Base-by-base conservation (phyloP, 2,329 filamentous ascomycete species). In the Monilinia vaccinii-corymbosi region DNA sequence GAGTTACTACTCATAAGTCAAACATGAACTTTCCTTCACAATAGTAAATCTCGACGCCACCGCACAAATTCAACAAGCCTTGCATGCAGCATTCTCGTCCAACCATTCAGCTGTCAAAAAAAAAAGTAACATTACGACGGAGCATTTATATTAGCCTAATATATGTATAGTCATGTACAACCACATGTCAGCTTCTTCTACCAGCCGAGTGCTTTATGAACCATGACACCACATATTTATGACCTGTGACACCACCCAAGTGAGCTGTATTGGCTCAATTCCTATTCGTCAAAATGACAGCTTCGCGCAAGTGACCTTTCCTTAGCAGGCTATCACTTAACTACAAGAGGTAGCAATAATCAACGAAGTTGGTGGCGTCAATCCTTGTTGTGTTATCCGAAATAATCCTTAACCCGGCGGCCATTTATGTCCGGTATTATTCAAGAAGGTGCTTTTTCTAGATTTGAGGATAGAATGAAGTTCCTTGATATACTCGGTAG, bases 361-460 rank as follows among this genome's bases (percentile, higher is more conserved):
- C 28, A 50, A 28, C 16, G 4, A 51, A 50, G 3, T 32, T 40
- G n/a, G 34, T 50, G 55, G 18, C 34, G 18, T 51, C 25, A 51
- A 34, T 58, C 28, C 36, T 25, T 36, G 36, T 5, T 44, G 56
- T 44, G 28, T n/a, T 58, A 58, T 47, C 56, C 56, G n/a, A 58
- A 36, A 58, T 51, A 23, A 32, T 52, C n/a, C n/a, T 8, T 7
- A 42, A 23, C 47, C 46, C 46, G 14, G n/a, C 47, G 28, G 44
- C 44, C 18, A 18, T 23, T 44, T 21, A 13, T 13, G 31, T 18
- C 44, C 38, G 28, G 51, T 34, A 44, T 18, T 53, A n/a, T 32
- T 44, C 9, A 3, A 44, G n/a, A 31, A 28, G 10, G 4, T 31
- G 23, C 50, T 31, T 31, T 11, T 23, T 36, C 3, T 13, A n/a